phyloP scores from a whole-genome alignment of 192 early-diverging fungal genomes.

The Spizellomyces punctatus region DNA sequence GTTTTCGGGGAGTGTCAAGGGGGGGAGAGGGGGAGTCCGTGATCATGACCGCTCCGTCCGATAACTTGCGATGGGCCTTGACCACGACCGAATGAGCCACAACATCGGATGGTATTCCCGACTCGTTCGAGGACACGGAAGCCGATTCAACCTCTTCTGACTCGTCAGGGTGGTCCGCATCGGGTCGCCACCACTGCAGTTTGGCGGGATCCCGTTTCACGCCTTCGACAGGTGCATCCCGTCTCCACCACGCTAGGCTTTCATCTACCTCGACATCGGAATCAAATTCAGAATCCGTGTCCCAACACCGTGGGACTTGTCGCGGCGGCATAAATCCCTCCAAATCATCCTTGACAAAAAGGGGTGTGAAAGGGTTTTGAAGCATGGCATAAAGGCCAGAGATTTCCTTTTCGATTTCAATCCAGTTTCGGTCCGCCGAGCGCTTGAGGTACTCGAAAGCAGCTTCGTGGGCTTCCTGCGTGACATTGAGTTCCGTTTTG shows the following conservation, averaged over 20 bases:
- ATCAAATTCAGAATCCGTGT: conserved; percentile 53
- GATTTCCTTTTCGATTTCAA: conserved; percentile 52
- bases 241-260: background rate
- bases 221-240: background rate
- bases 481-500: conserved; percentile 41
- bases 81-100: background rate
- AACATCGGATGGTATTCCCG: background rate
- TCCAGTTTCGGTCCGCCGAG: conserved; percentile 31
- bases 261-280: conserved; percentile 48
- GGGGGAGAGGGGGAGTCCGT: background rate
- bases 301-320: conserved; percentile 41
- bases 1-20: background rate
- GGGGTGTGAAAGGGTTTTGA: conserved; percentile 35
- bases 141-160: conserved; percentile 2
- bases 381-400: conserved; percentile 41
- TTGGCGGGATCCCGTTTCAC: background rate
- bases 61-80: background rate
- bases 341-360: conserved; percentile 26
- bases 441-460: conserved; percentile 44
- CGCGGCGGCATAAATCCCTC: conserved; percentile 26
- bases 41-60: background rate
- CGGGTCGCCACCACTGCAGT: background rate
- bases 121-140: background rate
- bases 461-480: conserved; percentile 42
- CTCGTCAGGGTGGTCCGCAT: background rate